Evolutionary conservation across 306 rosid genomes (phyloP).

Genomic region (Oemleria cerasiformis): DNA sequence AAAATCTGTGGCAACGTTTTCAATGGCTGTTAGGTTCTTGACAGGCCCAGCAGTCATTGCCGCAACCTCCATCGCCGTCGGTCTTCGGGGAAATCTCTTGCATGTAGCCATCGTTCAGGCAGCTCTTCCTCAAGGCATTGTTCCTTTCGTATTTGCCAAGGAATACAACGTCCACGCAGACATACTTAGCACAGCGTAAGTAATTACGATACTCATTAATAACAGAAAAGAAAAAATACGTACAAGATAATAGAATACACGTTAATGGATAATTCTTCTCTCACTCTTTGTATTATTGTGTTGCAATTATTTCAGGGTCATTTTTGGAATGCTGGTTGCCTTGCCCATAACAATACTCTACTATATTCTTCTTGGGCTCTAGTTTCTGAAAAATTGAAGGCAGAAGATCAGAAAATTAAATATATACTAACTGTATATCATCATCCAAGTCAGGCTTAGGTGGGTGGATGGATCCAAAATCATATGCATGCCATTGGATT

Average conservation of each 20-base stretch:
- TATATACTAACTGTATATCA: constrained; percentile 19
- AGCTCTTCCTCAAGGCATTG: constrained; percentile 94
- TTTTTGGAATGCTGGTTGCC: constrained; percentile 83
- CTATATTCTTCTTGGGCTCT: constrained; percentile 73
- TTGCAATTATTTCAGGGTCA: constrained; percentile 53
- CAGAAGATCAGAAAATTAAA: background rate
- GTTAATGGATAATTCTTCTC: no score
- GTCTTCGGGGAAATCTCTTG: constrained; percentile 76
- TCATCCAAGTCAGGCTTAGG: constrained; percentile 36
- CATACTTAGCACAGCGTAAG: constrained; percentile 94
- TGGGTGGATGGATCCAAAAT: constrained; percentile 23
- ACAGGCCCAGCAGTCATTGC: constrained; percentile 92
- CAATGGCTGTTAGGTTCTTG: constrained; percentile 91
- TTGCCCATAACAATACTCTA: constrained; percentile 81
- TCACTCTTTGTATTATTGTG: background rate
- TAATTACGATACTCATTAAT: background rate
- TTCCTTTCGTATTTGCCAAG: constrained; percentile 89
- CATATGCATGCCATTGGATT: constrained; percentile 39
- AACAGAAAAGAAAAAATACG: no score
- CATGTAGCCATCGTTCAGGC: constrained; percentile 95
- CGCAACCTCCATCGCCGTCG: constrained; percentile 68
- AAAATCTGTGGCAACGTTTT: constrained; percentile 79
- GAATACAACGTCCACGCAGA: constrained; percentile 88
- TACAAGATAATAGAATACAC: no score
- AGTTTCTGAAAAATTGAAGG: constrained; percentile 27